phyloP scores from a whole-genome alignment of 2,329 filamentous ascomycete species.

The Dothistroma septosporum region DNA sequence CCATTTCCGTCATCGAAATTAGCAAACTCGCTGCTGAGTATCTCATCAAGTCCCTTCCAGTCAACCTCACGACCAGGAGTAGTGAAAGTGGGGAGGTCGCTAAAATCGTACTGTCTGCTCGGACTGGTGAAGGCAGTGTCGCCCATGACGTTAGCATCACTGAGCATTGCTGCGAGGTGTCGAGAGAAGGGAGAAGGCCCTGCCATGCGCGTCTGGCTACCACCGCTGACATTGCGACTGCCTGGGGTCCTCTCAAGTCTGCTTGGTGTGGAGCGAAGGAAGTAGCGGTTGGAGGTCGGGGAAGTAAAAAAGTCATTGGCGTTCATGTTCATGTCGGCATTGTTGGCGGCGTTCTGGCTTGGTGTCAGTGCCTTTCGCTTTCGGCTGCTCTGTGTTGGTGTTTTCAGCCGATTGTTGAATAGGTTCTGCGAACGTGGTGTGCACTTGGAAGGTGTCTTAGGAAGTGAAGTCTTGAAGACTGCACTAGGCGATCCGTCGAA shows the following conservation, averaged over 20 bases:
- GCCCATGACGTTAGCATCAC: conserved; percentile 39
- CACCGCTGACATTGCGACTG: conserved; percentile 25
- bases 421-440: conserved; percentile 48
- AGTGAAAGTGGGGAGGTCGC: conserved; percentile 32
- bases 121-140: conserved; percentile 29
- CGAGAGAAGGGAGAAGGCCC: conserved; percentile 57
- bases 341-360: conserved; percentile 28
- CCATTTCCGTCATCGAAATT: conserved; percentile 21
- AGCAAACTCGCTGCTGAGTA: conserved; percentile 32
- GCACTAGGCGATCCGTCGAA: conserved; percentile 61
- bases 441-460: conserved; percentile 55
- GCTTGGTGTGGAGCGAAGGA: conserved; percentile 38
- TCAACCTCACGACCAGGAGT: conserved; percentile 30
- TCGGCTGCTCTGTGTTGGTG: conserved; percentile 41
- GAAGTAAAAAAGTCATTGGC: conserved; percentile 37
- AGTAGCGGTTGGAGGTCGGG: conserved; percentile 35
- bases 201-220: conserved; percentile 12
- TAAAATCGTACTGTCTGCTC: conserved; percentile 30
- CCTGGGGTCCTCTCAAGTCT: conserved; percentile 34
- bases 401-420: conserved; percentile 42
- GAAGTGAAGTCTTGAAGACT: conserved; percentile 48
- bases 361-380: conserved; percentile 32
- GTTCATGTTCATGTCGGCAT: conserved; percentile 13
- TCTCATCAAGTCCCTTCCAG: conserved; percentile 29
- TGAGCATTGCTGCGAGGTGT: conserved; percentile 61